Evolutionary conservation across 2,329 filamentous ascomycete genomes (phyloP).

Genomic region (Hortaea sp.): DNA sequence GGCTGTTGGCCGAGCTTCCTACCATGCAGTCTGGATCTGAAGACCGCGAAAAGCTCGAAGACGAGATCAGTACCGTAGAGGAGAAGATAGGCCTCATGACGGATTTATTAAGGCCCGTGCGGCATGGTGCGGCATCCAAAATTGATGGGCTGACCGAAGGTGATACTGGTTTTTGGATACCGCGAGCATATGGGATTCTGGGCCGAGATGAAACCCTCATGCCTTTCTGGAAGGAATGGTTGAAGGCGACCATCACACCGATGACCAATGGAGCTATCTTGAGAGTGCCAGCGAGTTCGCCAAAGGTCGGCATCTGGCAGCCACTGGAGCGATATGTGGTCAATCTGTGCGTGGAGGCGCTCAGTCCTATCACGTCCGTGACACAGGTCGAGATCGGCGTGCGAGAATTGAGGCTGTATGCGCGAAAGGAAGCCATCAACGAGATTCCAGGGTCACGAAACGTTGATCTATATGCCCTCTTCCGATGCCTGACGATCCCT

Average conservation of each 20-base stretch:
- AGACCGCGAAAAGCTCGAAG: constrained; percentile 75
- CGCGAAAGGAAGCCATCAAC: constrained; percentile 83
- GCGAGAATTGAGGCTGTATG: constrained; percentile 81
- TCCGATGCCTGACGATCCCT: constrained; percentile 77
- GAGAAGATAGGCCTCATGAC: constrained; percentile 97
- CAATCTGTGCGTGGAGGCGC: constrained; percentile 90
- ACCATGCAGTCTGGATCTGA: constrained; percentile 68
- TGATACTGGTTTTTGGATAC: constrained; percentile 92
- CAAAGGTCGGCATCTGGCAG: constrained; percentile 87
- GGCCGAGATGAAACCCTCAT: constrained; percentile 75
- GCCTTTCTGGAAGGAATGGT: constrained; percentile 97
- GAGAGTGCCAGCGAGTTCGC: constrained; percentile 77
- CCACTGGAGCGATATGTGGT: constrained; percentile 93
- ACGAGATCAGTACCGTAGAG: constrained; percentile 89
- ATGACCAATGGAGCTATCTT: constrained; percentile 84
- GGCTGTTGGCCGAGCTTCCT: constrained; percentile 74
- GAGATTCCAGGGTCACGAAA: constrained; percentile 87
- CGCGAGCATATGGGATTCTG: constrained; percentile 83
- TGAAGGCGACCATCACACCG: constrained; percentile 83
- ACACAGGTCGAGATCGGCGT: constrained; percentile 91
- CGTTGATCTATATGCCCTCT: constrained; percentile 86
- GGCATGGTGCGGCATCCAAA: constrained; percentile 90
- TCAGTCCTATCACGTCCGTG: constrained; percentile 83
- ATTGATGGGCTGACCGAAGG: constrained; percentile 94
- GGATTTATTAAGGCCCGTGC: constrained; percentile 81